Evolutionary conservation across 768 basidiomycete genomes (phyloP), one percentile per base, ranked within the genome.

Genomic region (Tulasnella sp.): DNA sequence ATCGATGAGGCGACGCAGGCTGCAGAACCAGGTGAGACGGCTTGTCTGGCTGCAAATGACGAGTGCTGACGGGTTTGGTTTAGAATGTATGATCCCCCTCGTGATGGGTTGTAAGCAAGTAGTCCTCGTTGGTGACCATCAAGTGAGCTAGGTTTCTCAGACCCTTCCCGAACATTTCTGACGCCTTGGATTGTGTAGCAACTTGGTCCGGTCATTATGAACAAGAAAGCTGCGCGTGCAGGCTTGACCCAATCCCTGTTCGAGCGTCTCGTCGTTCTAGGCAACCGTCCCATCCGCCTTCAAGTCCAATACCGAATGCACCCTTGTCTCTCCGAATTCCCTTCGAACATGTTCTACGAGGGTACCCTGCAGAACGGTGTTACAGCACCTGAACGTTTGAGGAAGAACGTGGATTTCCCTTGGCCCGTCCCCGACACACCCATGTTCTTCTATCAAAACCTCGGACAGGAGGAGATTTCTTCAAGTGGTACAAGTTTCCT

Each of bases 301-400:
- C 97, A 99, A 85, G 98, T 99, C 39, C 98, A 99, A 85, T 99
- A 99, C 83, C 96, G 98, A 84, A 99, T 99, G 98, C 98, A 99
- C 83, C 98, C 98, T 10, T 99, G 97, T 84, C 87, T 99, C 75
- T 99, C 98, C 67, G 96, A 99, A 85, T 99, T 99, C 87, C 97
- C 98, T 2, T 97, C 95, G 79, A 99, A 99, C 85, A 99, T 99
- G 98, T 99, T 99, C 87, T 99, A 99, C 84, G 98, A 99, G 83
- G 98, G 98, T 32, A 97, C 97, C 0, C 85, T 99, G 37, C 98
- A 99, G 85, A 99, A 99, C 83, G 98, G 98, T 83, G 98, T 99
- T 75, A 99, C 98, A 15, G 98, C 98, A 20, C 98, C 98, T 5
- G 98, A 99, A 84, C 90, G 98, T 55, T 86, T 99, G 80, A 89